phyloP scores from a whole-genome alignment of 2,329 filamentous ascomycete genomes.

The Colletotrichum melonis region DNA sequence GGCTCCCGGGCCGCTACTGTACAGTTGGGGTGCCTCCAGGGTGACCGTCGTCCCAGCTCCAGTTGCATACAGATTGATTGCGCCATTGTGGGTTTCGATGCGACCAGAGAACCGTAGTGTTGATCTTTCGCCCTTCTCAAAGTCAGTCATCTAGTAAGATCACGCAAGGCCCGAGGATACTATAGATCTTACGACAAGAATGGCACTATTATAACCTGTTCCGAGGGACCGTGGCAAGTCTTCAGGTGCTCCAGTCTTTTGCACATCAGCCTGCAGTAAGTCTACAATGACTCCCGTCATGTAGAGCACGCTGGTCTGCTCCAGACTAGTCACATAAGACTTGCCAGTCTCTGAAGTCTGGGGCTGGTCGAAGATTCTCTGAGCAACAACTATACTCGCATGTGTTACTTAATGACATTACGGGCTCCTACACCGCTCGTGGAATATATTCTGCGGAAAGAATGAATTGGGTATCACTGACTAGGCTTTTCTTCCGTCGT shows the following conservation, averaged over 20 bases:
- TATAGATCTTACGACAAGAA: not conserved
- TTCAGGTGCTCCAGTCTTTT: not conserved
- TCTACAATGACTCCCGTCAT: not conserved
- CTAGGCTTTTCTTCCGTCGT: not conserved
- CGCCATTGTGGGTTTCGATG: constrained; percentile 18
- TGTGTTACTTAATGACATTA: fast-evolving
- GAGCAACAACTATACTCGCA: not conserved
- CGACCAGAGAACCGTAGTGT: not conserved
- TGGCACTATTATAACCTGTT: not conserved
- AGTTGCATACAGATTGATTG: constrained; percentile 3
- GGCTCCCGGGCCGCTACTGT: constrained; percentile 14
- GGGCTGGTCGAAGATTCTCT: not conserved
- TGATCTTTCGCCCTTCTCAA: not conserved
- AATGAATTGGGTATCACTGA: not conserved
- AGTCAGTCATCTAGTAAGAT: not conserved
- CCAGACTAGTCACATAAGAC: not conserved
- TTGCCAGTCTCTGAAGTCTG: not conserved
- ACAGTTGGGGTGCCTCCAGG: constrained; percentile 1
- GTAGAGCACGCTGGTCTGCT: constrained; percentile 16
- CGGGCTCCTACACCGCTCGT: too few relatives aligned
- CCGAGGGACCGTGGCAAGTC: not conserved
- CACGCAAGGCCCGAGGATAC: too few relatives aligned
- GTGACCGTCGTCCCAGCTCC: not conserved
- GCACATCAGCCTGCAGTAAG: not conserved
- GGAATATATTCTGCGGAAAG: not conserved